phyloP scores from a whole-genome alignment of 2,329 filamentous ascomycete species.

The Periconia sp. region DNA sequence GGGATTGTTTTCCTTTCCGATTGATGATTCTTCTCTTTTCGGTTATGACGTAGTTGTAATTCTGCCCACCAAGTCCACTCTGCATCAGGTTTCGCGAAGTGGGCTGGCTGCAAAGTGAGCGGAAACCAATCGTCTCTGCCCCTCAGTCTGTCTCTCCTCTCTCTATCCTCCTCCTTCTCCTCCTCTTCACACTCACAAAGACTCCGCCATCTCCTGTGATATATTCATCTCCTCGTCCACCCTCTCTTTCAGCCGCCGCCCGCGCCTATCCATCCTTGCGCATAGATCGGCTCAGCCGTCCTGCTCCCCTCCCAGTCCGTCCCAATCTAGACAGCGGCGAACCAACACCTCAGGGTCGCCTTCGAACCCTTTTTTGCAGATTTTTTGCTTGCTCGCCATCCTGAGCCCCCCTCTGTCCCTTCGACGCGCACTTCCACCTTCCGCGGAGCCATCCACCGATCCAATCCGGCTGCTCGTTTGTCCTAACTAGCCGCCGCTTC shows the following conservation, averaged over 20 bases:
- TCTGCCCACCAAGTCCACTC: not conserved
- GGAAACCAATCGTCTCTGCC: not conserved
- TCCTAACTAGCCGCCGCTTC: constrained; percentile 19
- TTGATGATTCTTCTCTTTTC: constrained; percentile 1
- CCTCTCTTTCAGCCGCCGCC: constrained; percentile 17
- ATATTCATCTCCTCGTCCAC: constrained; percentile 30
- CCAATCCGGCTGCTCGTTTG: constrained; percentile 19
- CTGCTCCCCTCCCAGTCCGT: constrained; percentile 1
- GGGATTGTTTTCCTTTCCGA: constrained; percentile 2
- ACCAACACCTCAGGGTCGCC: not conserved
- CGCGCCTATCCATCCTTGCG: constrained; percentile 9
- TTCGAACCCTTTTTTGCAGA: not conserved
- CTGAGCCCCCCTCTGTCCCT: not conserved
- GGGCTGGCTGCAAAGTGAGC: not conserved
- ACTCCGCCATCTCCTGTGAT: constrained; percentile 14
- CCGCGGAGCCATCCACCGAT: constrained; percentile 21
- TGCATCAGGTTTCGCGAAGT: constrained; percentile 7
- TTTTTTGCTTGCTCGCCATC: constrained; percentile 1
- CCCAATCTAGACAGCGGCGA: constrained; percentile 12
- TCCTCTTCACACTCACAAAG: constrained; percentile 10
- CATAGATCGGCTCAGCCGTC: constrained; percentile 8
- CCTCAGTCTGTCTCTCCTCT: constrained; percentile 2
- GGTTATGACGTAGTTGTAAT: constrained; percentile 6
- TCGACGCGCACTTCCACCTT: constrained; percentile 4
- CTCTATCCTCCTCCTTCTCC: constrained; percentile 1